Conservation (phyloP, 73 alveolate genomes). For the Uronychia setigera region DNA sequence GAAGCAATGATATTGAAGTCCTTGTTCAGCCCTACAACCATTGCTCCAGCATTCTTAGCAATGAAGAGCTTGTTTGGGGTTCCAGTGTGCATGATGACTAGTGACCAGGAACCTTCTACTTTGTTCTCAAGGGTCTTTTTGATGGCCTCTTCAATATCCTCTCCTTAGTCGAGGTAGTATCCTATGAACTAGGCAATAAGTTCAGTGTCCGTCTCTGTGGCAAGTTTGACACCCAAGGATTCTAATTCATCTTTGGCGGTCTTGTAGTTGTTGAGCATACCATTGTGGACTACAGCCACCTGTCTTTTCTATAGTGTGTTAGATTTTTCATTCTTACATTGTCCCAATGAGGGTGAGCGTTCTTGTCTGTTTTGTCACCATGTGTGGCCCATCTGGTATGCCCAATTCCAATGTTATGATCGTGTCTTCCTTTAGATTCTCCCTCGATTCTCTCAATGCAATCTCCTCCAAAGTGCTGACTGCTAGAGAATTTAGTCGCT, state of each 20-base stretch:
- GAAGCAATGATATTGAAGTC: slow-evolving; percentile 69
- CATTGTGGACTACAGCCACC: slow-evolving; percentile 85
- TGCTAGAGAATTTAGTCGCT: slow-evolving; percentile 75
- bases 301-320: slow-evolving; percentile 40
- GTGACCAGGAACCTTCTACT: slow-evolving; percentile 63
- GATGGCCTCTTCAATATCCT: slow-evolving; percentile 69
- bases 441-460: slow-evolving; percentile 73
- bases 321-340: slow-evolving; percentile 46
- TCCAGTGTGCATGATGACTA: slow-evolving; percentile 43
- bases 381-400: slow-evolving; percentile 95
- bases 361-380: slow-evolving; percentile 86
- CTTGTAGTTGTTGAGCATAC: slow-evolving; percentile 77
- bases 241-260: slow-evolving; percentile 60
- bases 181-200: slow-evolving; percentile 82
- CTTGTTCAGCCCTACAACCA: slow-evolving; percentile 63
- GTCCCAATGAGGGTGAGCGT: slow-evolving; percentile 95
- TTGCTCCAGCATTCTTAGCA: slow-evolving; percentile 63
- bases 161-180: slow-evolving; percentile 54
- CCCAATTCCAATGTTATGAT: slow-evolving; percentile 81
- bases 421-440: slow-evolving; percentile 70
- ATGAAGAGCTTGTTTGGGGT: slow-evolving; percentile 56
- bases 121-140: slow-evolving; percentile 60
- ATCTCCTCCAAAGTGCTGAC: slow-evolving; percentile 71
- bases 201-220: slow-evolving; percentile 85
- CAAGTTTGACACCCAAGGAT: slow-evolving; percentile 59